These are phyloP conservation scores for Apiospora pterosperma DNA, from an alignment of 2,329 filamentous ascomycete genomes.

Conservation along the genomic window DNA sequence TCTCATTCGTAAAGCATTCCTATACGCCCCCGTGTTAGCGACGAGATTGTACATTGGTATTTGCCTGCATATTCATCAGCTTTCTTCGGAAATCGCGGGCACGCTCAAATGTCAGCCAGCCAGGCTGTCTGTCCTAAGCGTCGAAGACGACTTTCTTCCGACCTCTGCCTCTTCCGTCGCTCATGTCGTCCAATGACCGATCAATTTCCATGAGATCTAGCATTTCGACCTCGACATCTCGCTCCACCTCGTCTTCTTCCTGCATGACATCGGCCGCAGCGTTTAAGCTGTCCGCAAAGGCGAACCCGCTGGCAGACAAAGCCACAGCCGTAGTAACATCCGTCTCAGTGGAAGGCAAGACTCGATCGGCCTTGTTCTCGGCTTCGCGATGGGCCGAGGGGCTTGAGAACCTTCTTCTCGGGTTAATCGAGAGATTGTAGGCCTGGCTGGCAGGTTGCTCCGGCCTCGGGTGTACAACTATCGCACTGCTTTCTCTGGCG, in stretches of 20 bases:
- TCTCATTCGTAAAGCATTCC: not conserved
- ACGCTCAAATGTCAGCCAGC: not conserved
- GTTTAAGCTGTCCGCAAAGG: conserved; percentile 49
- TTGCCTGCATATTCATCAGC: not conserved
- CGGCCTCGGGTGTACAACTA: conserved; percentile 51
- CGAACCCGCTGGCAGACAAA: conserved; percentile 36
- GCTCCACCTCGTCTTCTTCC: conserved; percentile 36
- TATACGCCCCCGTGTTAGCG: not conserved
- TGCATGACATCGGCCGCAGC: conserved; percentile 50
- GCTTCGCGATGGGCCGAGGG: conserved; percentile 6
- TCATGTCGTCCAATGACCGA: conserved; percentile 54
- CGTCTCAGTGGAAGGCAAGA: conserved; percentile 21
- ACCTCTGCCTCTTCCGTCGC: conserved; percentile 43
- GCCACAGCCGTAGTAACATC: conserved; percentile 22
- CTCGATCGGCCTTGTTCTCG: conserved; percentile 19
- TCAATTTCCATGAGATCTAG: conserved; percentile 66
- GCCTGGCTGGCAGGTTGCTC: conserved; percentile 37
- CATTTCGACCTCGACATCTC: conserved; percentile 58
- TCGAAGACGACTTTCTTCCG: conserved; percentile 53
- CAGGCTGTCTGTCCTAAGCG: conserved; percentile 29
- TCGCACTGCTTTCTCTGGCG: conserved; percentile 41
- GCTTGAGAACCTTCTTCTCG: conserved; percentile 22
- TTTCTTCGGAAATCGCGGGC: not conserved
- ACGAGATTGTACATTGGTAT: not conserved
- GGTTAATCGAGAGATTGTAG: conserved; percentile 43